Evolutionary conservation across 2,329 filamentous ascomycete genomes (phyloP), one percentile per base, ranked within the genome.

Genomic region (Aureobasidium sp.): DNA sequence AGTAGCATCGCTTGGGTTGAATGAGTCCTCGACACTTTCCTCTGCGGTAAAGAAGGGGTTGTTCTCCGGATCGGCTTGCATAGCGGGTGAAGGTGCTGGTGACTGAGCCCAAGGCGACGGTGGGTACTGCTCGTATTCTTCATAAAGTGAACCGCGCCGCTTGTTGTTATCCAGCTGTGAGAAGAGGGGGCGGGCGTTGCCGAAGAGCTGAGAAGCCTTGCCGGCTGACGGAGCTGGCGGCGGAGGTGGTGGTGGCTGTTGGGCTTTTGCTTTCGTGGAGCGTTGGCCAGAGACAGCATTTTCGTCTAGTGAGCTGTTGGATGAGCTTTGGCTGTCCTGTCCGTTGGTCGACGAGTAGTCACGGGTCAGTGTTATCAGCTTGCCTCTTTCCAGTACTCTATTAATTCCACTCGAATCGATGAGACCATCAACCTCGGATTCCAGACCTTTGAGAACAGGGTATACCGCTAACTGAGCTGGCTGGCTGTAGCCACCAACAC

Each of bases 51-150:
- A 97, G 73, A 97, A 99, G 0, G 94, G 93, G 67, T 97, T 97
- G 65, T 92, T 88, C 8, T 86, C 83, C 0, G 90, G 84, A 67
- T 97, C 90, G 15, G 86, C 78, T 64, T 93, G 87, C 27, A 96
- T 87, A 0, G 93, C 93, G 0, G 93, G 94, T 0, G 94, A 97
- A 1, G 93, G 92, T 1, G 91, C 92, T 2, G 94, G 94, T 0
- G 93, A 97, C 71, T 97, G 92, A 27, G 92, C 91, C 94, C 94
- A 97, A 1, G 93, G 93, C 2, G 93, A 97, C 5, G 88, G 87
- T 0, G 92, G 90, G 27, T 89, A 81, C 73, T 97, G 94, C 73
- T 99, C 94, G 69, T 93, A 97, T 71, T 99, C 94, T 73, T 97
- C 93, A 68, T 93, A 97, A 62, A 76, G 79, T 3, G 77, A 84